These are phyloP conservation scores for Daedaleopsis sinensis DNA, from an alignment of 768 basidiomycete species.

Conservation along the genomic window DNA sequence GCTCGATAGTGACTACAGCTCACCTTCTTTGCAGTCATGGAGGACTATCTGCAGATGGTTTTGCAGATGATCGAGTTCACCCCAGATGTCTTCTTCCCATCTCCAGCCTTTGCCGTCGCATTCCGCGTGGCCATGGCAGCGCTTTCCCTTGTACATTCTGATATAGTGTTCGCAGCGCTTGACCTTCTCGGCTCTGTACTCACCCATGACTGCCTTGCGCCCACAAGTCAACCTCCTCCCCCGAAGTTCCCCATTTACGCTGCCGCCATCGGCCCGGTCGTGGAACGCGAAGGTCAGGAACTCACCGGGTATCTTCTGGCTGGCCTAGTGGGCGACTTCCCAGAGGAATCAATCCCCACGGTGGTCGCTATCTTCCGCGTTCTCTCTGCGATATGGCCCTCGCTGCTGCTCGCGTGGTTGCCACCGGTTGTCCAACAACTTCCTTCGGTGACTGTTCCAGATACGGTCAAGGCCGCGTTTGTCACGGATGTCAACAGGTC, in stretches of 20 bases:
- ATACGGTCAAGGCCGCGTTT: slow-evolving; percentile 71
- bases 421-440: slow-evolving; percentile 72
- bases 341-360: slow-evolving; percentile 75
- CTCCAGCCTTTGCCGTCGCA: slow-evolving; percentile 73
- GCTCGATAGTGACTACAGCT: background rate
- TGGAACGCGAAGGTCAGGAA: slow-evolving; percentile 74
- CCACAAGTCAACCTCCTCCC: slow-evolving; percentile 44
- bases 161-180: slow-evolving; percentile 80
- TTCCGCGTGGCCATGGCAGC: slow-evolving; percentile 78
- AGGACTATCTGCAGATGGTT: slow-evolving; percentile 89
- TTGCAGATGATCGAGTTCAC: slow-evolving; percentile 64
- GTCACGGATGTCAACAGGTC: slow-evolving; percentile 75
- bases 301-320: slow-evolving; percentile 69
- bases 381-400: slow-evolving; percentile 66
- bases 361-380: slow-evolving; percentile 81
- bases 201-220: slow-evolving; percentile 71
- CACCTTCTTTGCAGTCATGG: slow-evolving; percentile 65
- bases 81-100: slow-evolving; percentile 80
- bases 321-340: slow-evolving; percentile 86
- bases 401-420: slow-evolving; percentile 72
- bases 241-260: slow-evolving; percentile 68
- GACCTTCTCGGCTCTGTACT: slow-evolving; percentile 79
- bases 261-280: slow-evolving; percentile 56
- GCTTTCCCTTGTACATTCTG: slow-evolving; percentile 80
- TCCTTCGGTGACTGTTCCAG: slow-evolving; percentile 60